Percentiles rank a stretch among this genome's conserved stretches.
Evolutionary conservation across 495 filamentous ascomycete genomes (phyloP).

Genomic region (Aspergillus affinis): DNA sequence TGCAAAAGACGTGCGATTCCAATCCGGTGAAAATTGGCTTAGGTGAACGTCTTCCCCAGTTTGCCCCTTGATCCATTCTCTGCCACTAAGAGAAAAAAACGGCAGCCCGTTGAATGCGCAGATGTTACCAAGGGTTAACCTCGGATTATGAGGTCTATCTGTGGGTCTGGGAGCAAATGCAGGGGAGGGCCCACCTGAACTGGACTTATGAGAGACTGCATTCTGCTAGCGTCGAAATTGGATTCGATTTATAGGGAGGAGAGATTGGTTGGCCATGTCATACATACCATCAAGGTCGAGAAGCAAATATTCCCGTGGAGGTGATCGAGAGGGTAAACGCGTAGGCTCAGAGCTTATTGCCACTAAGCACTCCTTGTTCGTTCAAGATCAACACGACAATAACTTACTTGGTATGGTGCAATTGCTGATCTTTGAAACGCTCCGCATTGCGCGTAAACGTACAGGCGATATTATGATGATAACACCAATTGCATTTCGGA

Average conservation of each 20-base stretch:
- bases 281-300: too few relatives aligned
- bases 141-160: background rate
- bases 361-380: too few relatives aligned
- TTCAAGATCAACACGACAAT: too few relatives aligned
- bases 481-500: slow-evolving; percentile 9
- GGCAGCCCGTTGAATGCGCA: slow-evolving; percentile 1
- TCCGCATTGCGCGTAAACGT: background rate
- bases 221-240: too few relatives aligned
- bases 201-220: background rate
- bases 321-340: too few relatives aligned
- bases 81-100: background rate
- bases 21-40: background rate
- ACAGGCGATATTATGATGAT: slow-evolving; percentile 3
- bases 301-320: too few relatives aligned
- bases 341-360: background rate
- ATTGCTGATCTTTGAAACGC: background rate
- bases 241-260: too few relatives aligned
- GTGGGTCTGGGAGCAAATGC: background rate
- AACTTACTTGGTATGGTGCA: background rate
- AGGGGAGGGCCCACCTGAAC: too few relatives aligned
- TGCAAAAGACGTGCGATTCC: background rate
- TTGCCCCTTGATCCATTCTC: slow-evolving; percentile 1
- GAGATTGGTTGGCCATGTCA: too few relatives aligned
- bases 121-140: slow-evolving; percentile 3
- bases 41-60: slow-evolving; percentile 1